A percentile compares a stretch with the other conserved stretches of the same genome.
phyloP scores from a whole-genome alignment of 2,329 filamentous ascomycete genomes.

The Colletotrichum costaricense region DNA sequence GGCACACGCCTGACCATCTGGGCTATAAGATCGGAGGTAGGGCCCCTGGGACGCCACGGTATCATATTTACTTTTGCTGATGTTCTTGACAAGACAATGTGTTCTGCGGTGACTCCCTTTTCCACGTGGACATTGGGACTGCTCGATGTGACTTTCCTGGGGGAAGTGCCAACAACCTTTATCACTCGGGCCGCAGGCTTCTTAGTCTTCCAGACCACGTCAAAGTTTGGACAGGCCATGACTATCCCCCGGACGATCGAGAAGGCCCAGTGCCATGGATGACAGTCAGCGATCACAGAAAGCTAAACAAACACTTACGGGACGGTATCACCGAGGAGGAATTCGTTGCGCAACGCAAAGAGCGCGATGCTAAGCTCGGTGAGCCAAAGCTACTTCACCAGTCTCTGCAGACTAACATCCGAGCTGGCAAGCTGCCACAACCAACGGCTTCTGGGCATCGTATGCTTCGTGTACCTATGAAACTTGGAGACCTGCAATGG shows the following conservation, averaged over 20 bases:
- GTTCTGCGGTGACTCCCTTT: constrained; percentile 65
- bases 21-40: constrained; percentile 66
- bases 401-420: constrained; percentile 64
- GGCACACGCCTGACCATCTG: constrained; percentile 70
- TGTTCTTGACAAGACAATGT: constrained; percentile 49
- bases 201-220: constrained; percentile 54
- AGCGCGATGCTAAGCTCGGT: constrained; percentile 54
- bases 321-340: constrained; percentile 53
- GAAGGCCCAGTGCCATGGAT: constrained; percentile 50
- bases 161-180: constrained; percentile 57
- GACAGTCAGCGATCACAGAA: constrained; percentile 58
- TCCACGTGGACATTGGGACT: constrained; percentile 62
- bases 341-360: constrained; percentile 55
- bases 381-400: constrained; percentile 61
- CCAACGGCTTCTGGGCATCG: constrained; percentile 42
- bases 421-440: constrained; percentile 57
- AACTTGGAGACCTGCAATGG: constrained; percentile 58
- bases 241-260: constrained; percentile 58
- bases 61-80: neutral
- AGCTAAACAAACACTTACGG: constrained; percentile 59
- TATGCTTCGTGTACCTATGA: constrained; percentile 50
- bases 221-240: constrained; percentile 66
- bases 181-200: constrained; percentile 53
- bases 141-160: constrained; percentile 68
- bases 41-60: neutral